Evolutionary conservation across 495 filamentous ascomycete species (phyloP), one percentile per base, ranked within the genome.

Genomic region (Lichenothelia convexa): DNA sequence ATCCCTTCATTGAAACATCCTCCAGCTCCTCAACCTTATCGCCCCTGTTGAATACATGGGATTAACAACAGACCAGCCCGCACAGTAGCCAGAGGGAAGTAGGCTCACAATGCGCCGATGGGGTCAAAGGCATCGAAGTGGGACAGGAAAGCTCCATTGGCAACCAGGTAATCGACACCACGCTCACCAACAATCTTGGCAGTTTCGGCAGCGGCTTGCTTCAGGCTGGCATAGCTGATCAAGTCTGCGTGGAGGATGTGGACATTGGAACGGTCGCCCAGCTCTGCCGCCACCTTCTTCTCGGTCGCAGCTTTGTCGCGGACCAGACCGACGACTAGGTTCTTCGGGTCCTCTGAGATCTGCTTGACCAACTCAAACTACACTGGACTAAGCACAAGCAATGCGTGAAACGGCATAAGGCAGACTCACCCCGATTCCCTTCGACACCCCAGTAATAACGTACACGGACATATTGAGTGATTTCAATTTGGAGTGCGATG

Each of bases 321-420:
- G 16, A 64, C 60, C 0, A 68, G 42, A 20, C 55, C 63, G 22
- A 68, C 38, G 21, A 68, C 53, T 0, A 43, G 30, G 37, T 63
- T 63, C 1, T 44, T 39, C 13, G 48, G 43, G 33, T 65, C 48
- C n/a, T 27, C 31, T 1, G 60, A 56, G 27, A 65, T 36, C 21
- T 60, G 48, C 3, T 39, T 31, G n/a, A 65, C 26, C 38, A 61
- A 58, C 21, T 51, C 60, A 21, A 49, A 64, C 60, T 63, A 42
- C 8, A 15, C 16, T 27, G 21, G 31, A 18, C 19, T 8, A 16
- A 18, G 30, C 21, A 21, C 19, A 18, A 24, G 5, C 35, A 13
- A 39, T 43, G 30, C 26, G 8, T 21, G 22, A 34, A 5, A 23
- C 8, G 13, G 22, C 13, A 1, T 16, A 9, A 32, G 15, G 33